Evolutionary conservation across 176 grass and related monocot genomes (phyloP).

Genomic region (Raddia distichophylla): DNA sequence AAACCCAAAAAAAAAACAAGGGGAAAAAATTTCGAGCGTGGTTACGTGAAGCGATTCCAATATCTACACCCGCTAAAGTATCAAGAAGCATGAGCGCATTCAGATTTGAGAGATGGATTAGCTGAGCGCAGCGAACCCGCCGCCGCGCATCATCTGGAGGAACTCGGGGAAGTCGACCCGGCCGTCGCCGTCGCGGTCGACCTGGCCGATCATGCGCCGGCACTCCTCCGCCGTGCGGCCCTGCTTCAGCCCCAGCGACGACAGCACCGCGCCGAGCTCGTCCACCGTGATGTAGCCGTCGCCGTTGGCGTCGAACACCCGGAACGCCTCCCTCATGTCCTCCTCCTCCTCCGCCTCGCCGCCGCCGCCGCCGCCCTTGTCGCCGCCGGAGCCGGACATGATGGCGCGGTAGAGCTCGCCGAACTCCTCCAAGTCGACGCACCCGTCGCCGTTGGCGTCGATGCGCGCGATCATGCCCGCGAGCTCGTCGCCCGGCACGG

Average conservation of each 20-base stretch:
- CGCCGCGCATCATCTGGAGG: slow-evolving; percentile 76
- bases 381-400: slow-evolving; percentile 28
- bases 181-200: slow-evolving; percentile 78
- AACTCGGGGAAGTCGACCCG: slow-evolving; percentile 81
- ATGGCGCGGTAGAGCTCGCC: slow-evolving; percentile 61
- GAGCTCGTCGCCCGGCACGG: slow-evolving; percentile 57
- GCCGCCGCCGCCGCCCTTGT: neutral
- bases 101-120: neutral
- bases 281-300: slow-evolving; percentile 87
- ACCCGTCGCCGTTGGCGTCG: slow-evolving; percentile 76
- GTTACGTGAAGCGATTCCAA: slow-evolving; percentile 17
- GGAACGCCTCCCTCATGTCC: slow-evolving; percentile 81
- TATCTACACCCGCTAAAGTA: slow-evolving; percentile 45
- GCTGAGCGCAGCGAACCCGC: slow-evolving; percentile 64
- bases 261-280: slow-evolving; percentile 67
- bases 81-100: neutral
- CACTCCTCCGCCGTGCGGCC: slow-evolving; percentile 70
- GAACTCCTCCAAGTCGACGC: slow-evolving; percentile 80
- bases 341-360: slow-evolving; percentile 16
- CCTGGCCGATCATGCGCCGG: slow-evolving; percentile 68
- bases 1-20: neutral
- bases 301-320: slow-evolving; percentile 80
- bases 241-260: slow-evolving; percentile 74
- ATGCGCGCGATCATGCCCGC: slow-evolving; percentile 68
- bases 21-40: neutral